phyloP scores from a whole-genome alignment of 1,139 yeast species.

The Yamadazyma dendronema region DNA sequence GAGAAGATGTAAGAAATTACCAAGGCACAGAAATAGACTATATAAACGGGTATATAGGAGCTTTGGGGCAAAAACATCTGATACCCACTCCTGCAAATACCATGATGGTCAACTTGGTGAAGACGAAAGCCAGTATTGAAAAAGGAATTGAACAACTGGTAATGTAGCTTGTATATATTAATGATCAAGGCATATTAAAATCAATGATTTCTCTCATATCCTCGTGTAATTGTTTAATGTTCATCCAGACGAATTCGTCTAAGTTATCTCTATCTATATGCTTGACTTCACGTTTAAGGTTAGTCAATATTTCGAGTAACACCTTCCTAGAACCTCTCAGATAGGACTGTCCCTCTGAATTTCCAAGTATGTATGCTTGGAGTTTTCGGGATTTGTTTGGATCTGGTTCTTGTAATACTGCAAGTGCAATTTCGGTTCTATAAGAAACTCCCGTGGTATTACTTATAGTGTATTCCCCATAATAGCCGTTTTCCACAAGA shows the following conservation, averaged over 20 bases:
- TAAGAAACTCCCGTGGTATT: conserved; percentile 56
- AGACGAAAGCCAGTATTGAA: conserved; percentile 37
- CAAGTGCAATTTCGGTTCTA: conserved; percentile 73
- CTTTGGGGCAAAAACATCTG: conserved; percentile 45
- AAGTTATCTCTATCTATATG: conserved; percentile 17
- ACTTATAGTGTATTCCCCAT: conserved; percentile 70
- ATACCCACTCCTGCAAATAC: conserved; percentile 47
- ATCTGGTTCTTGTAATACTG: conserved; percentile 49
- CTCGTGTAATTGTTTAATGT: conserved; percentile 5
- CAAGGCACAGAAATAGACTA: conserved; percentile 73
- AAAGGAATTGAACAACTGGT: conserved; percentile 26
- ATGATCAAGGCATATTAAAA: neutral
- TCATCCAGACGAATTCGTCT: neutral
- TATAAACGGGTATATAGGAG: conserved; percentile 71
- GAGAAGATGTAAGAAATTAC: conserved; percentile 67
- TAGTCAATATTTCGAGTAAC: conserved; percentile 31
- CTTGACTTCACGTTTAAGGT: conserved; percentile 16
- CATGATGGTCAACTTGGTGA: conserved; percentile 47
- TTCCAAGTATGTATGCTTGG: conserved; percentile 35
- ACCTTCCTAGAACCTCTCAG: conserved; percentile 25
- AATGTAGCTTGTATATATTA: neutral
- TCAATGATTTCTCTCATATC: conserved; percentile 5
- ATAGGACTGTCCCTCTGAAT: conserved; percentile 45
- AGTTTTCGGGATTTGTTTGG: conserved; percentile 33
- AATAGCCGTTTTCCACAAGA: conserved; percentile 54